These are phyloP conservation scores for Sphagnum fallax DNA, from an alignment of 228 moss, liverwort and hornwort genomes.

Conservation along the genomic window DNA sequence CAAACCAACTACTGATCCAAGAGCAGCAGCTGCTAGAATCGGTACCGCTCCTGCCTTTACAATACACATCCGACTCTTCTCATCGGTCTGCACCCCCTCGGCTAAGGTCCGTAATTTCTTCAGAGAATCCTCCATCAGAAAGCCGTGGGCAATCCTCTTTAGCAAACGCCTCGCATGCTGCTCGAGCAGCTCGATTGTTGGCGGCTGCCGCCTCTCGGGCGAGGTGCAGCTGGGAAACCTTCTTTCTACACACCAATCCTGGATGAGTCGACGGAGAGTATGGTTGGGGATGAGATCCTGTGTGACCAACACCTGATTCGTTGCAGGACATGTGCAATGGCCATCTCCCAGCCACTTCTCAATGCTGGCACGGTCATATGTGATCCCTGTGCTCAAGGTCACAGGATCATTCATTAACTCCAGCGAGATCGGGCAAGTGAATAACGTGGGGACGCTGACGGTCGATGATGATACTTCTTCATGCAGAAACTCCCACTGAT, in stretches of 20 bases:
- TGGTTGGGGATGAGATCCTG: conserved; percentile 65
- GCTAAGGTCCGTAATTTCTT: conserved; percentile 45
- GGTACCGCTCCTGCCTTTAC: conserved; percentile 21
- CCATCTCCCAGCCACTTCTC: conserved; percentile 80
- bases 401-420: conserved; percentile 94
- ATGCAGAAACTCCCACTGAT: no score
- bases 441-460: conserved; percentile 48
- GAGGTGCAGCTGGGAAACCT: not conserved
- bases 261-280: conserved; percentile 57
- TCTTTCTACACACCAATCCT: conserved; percentile 68
- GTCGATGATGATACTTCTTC: no score
- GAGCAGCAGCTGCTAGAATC: conserved; percentile 11
- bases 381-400: conserved; percentile 88
- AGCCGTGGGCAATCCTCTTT: conserved; percentile 15
- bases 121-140: conserved; percentile 11
- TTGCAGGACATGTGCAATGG: conserved; percentile 75
- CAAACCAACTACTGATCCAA: not conserved
- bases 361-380: conserved; percentile 74
- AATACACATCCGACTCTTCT: conserved; percentile 32
- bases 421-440: conserved; percentile 75
- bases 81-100: conserved; percentile 27
- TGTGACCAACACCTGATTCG: conserved; percentile 57
- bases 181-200: conserved; percentile 10
- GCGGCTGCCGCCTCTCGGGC: no score
- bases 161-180: conserved; percentile 34